Conservation (phyloP, 345 rosid genomes). For the Acer saccharum region DNA sequence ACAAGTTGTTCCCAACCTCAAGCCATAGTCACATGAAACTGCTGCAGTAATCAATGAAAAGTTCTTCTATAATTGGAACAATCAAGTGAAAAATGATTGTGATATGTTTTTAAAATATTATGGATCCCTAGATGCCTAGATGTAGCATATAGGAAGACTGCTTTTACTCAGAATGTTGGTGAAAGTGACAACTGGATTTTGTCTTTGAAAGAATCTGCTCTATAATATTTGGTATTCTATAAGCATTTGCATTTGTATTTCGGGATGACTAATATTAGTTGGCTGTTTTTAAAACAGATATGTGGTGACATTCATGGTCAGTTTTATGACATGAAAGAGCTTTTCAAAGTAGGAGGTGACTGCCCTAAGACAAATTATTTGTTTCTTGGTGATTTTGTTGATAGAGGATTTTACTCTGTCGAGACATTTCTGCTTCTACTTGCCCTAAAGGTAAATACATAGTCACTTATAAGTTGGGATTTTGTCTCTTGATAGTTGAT, state of each 20-base stretch:
- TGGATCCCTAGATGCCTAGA: neutral
- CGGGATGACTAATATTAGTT: slow-evolving; percentile 10
- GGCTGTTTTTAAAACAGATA: slow-evolving; percentile 44
- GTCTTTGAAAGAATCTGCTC: neutral
- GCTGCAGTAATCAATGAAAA: neutral
- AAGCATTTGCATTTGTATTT: neutral
- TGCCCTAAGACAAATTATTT: slow-evolving; percentile 95
- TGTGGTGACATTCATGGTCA: slow-evolving; percentile 99
- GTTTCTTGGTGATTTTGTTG: slow-evolving; percentile 99
- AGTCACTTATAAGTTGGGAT: too few species aligned
- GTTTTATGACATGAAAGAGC: slow-evolving; percentile 98
- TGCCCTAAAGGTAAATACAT: slow-evolving; percentile 78
- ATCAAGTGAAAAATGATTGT: neutral
- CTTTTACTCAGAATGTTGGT: neutral
- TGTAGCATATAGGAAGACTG: neutral
- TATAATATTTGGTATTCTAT: neutral
- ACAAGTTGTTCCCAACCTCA: neutral
- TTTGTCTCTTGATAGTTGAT: too few species aligned
- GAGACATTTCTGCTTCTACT: slow-evolving; percentile 94
- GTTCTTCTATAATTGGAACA: neutral
- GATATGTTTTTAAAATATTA: neutral
- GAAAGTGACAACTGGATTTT: neutral
- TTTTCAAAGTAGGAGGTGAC: slow-evolving; percentile 93
- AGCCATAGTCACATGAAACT: neutral
- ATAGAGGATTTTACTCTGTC: slow-evolving; percentile 93